Base-by-base conservation (phyloP, 305 asterid species). In the Fraxinus angustifolia region DNA sequence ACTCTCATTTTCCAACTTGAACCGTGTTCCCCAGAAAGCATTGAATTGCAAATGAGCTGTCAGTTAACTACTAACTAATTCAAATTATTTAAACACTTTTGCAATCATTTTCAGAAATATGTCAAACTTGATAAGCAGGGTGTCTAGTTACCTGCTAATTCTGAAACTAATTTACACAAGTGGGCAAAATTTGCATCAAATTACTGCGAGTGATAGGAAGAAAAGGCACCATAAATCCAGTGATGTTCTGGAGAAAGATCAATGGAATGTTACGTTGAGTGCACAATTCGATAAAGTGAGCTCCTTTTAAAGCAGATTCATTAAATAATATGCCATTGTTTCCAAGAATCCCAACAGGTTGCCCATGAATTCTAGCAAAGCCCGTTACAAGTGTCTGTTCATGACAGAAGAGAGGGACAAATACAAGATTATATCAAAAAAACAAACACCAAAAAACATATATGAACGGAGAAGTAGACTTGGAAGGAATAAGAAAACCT, bases 291-390 rank as follows among this genome's bases (percentile, higher is more conserved):
- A 95, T 93, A 80, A 95, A 93, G 87, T 93, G 99, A 31, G 98
- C 89, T 79, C 99, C 99, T 87, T 95, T 95, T 84, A 92, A 81
- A 82, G 98, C 97, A 85, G 98, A 95, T 84, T 93, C 99, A 80
- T 91, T 92, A 90, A 95, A 94, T 86, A 93, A 86, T 80, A 95
- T 78, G 58, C 98, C 99, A 73, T 95, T 95, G 84, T 93, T 95
- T 87, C 97, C 97, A 85, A 95, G 87, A 76, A 95, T 95, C 75
- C 98, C 97, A 83, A 95, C 97, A 45, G 92, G 97, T 84, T 95
- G 97, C 74, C 99, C 98, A 76, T 73, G 89, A 76, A 93, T 92
- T 86, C 91, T 91, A 26, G 96, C 99, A 83, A 95, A 93, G 79
- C 99, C 98, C 28, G 98, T 95, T 58, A 95, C 95, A 76, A 95